Evolutionary conservation across 441 rosid genomes (phyloP).

Genomic region (Adansonia rubrostipa): DNA sequence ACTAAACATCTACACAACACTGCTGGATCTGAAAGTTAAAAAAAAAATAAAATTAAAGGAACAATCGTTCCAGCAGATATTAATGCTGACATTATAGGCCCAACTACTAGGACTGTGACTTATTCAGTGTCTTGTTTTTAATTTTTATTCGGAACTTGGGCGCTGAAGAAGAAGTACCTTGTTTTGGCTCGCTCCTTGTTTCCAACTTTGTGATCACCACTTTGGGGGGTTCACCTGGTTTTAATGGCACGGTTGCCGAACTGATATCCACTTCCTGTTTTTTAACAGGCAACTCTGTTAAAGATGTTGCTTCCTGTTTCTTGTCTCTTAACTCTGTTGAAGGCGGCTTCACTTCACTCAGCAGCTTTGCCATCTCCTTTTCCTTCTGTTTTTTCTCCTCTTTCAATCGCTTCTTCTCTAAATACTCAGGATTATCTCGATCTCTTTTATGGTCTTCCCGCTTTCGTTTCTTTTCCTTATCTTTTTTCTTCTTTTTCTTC

Average conservation of each 20-base stretch:
- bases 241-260: neutral
- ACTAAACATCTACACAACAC: no score
- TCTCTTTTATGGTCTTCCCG: conserved; percentile 50
- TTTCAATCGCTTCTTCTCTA: conserved; percentile 78
- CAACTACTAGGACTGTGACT: conserved; percentile 19
- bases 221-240: conserved; percentile 44
- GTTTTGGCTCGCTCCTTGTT: conserved; percentile 54
- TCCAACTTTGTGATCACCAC: conserved; percentile 43
- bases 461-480: conserved; percentile 65
- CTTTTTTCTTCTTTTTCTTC: conserved; percentile 48
- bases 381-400: conserved; percentile 84
- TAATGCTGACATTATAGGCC: no score
- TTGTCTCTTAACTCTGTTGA: conserved; percentile 27
- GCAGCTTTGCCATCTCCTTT: conserved; percentile 75
- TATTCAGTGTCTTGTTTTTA: conserved; percentile 62
- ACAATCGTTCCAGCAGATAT: no score
- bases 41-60: no score
- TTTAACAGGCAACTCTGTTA: conserved; percentile 36
- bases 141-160: conserved; percentile 71
- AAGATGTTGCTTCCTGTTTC: conserved; percentile 39
- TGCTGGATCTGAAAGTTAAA: no score
- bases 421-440: conserved; percentile 62
- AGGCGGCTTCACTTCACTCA: conserved; percentile 16
- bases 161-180: conserved; percentile 41
- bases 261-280: conserved; percentile 29